Evolutionary conservation across 192 early-diverging fungal genomes (phyloP).

Genomic region (Anaeromyces robustus): DNA sequence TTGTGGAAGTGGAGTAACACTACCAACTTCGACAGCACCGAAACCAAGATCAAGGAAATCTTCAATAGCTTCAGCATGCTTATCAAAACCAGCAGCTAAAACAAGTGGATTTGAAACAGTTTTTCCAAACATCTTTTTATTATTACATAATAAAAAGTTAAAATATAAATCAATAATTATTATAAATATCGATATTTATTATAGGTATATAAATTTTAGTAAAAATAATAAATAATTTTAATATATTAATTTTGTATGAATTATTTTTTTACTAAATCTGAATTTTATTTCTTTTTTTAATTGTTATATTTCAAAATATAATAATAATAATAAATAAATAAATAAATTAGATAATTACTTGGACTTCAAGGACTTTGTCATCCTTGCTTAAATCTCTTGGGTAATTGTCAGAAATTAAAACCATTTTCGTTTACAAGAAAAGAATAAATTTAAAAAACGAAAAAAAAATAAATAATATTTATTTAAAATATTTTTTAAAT

Average conservation of each 20-base stretch:
- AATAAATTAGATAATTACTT: not conserved
- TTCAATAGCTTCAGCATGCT: conserved; percentile 78
- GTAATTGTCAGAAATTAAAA: not conserved
- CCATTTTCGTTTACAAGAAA: not conserved
- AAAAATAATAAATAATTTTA: too few species aligned
- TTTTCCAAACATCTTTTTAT: conserved; percentile 48
- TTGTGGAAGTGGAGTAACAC: conserved; percentile 72
- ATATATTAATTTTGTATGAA: too few species aligned
- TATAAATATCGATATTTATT: too few species aligned
- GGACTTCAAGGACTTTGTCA: not conserved
- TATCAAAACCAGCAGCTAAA: conserved; percentile 82
- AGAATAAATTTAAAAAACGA: not conserved
- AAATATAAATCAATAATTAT: too few species aligned
- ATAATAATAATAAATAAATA: too few species aligned
- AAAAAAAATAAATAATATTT: not conserved
- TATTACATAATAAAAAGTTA: not conserved
- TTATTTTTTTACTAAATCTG: too few species aligned
- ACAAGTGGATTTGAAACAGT: conserved; percentile 62
- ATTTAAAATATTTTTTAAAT: not conserved
- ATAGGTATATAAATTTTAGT: too few species aligned
- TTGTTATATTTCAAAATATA: too few species aligned
- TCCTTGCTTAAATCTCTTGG: not conserved
- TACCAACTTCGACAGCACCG: conserved; percentile 79
- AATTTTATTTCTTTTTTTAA: too few species aligned
- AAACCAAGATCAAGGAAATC: conserved; percentile 70